Percentiles rank a stretch among this genome's conserved stretches.
Evolutionary conservation across 805 yeast genomes (phyloP).

Genomic region (Ogataea naganishii): DNA sequence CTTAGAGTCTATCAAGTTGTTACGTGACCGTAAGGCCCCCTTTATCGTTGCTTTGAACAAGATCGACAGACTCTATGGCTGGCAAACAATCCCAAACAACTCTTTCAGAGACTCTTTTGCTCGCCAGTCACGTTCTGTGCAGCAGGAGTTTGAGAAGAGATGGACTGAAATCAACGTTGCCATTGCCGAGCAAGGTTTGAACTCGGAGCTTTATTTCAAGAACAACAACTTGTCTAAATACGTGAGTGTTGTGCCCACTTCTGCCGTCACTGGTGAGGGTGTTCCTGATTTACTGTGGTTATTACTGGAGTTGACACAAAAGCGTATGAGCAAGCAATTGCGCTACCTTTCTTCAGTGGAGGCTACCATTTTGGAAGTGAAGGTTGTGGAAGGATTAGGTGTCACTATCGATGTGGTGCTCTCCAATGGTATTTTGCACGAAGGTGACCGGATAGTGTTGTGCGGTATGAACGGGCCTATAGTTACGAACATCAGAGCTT

Average conservation of each 20-base stretch:
- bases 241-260: conserved; percentile 95
- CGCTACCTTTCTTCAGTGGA: conserved; percentile 91
- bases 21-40: conserved; percentile 97
- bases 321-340: conserved; percentile 97
- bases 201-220: conserved; percentile 93
- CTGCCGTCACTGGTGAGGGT: conserved; percentile 99
- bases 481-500: conserved; percentile 90
- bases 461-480: conserved; percentile 99
- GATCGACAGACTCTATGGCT: conserved; percentile 93
- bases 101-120: conserved; percentile 92
- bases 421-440: conserved; percentile 91
- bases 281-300: conserved; percentile 97
- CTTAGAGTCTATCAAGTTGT: conserved; percentile 80
- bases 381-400: conserved; percentile 97
- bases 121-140: conserved; percentile 75
- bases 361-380: conserved; percentile 95
- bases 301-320: conserved; percentile 89
- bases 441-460: conserved; percentile 90
- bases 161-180: conserved; percentile 79
- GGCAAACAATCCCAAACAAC: conserved; percentile 87
- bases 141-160: conserved; percentile 86
- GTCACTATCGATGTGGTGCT: conserved; percentile 96
- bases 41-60: conserved; percentile 95
- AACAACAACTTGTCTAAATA: conserved; percentile 89
- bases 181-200: conserved; percentile 95